Evolutionary conservation across 1,284 basidiomycete species (phyloP), one percentile per base, ranked within the genome.

Genomic region (Abortiporus biennis): DNA sequence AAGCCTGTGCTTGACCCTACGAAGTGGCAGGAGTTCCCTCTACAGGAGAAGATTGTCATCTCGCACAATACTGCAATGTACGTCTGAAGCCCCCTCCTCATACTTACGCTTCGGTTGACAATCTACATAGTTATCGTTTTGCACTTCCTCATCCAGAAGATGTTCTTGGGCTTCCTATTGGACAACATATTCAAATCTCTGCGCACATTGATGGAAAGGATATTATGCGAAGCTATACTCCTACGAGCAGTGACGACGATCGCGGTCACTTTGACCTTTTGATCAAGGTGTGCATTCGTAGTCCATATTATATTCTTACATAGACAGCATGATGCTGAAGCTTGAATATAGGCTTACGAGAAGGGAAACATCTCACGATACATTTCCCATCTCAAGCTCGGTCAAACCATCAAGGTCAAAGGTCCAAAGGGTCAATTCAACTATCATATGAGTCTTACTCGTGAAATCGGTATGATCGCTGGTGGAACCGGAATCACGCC

Each of bases 401-500:
- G 92, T 43, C 83, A 95, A 64, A 81, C 74, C 33, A 72, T 97
- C 54, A 80, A 83, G 52, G 78, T 98, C 71, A 96, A 92, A 66
- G 95, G 95, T 2, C 95, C 95, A 54, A 96, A 92, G 68, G 95
- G 95, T 46, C 85, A 89, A 67, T 99, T 96, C 72, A 74, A 72
- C 50, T 94, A 93, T 66, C 56, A 66, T 44, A 74, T 79, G n/a
- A 70, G 69, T 38, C 70, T 92, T 30, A 75, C 84, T 17, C 71
- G 72, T 49, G 79, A 86, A 54, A 69, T 99, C 46, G 89, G 92
- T 56, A 95, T 99, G 93, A 94, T 99, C 54, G 94, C 95, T 16
- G 95, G 95, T 34, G 86, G 86, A 20, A 89, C 95, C 3, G 95
- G 95, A 49, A 95, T 99, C 62, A 97, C 96, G 0, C 95, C 95